These are phyloP conservation scores for Takashimella koratensis DNA, from an alignment of 1,284 basidiomycete genomes.

Conservation along the genomic window DNA sequence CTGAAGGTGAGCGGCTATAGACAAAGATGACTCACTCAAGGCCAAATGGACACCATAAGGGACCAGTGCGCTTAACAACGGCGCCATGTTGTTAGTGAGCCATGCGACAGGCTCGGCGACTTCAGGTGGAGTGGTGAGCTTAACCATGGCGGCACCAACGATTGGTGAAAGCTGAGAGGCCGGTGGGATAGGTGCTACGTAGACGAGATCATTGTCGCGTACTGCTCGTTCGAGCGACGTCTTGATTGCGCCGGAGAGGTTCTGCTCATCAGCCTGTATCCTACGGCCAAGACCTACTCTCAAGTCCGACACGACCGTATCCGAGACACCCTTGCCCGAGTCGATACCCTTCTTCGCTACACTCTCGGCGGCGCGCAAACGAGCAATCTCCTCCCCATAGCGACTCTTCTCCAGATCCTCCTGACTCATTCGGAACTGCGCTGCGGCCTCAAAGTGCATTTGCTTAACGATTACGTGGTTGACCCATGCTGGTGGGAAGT, in stretches of 20 bases:
- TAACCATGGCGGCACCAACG: conserved; percentile 65
- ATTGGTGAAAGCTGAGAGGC: conserved; percentile 66
- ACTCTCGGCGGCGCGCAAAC: conserved; percentile 63
- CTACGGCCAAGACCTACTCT: conserved; percentile 62
- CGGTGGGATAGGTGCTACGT: conserved; percentile 81
- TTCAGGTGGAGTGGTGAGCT: conserved; percentile 59
- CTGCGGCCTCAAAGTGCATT: conserved; percentile 82
- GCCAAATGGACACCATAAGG: conserved; percentile 87
- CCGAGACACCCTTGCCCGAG: conserved; percentile 61
- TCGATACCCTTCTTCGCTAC: conserved; percentile 72
- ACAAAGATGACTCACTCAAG: conserved; percentile 60
- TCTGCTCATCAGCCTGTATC: conserved; percentile 50
- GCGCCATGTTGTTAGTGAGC: conserved; percentile 52
- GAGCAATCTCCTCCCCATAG: conserved; percentile 78
- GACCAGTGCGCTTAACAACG: conserved; percentile 73
- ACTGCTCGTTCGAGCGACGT: conserved; percentile 61
- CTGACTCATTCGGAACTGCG: conserved; percentile 82
- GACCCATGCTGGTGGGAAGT: conserved; percentile 66
- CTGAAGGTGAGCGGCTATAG: conserved; percentile 48
- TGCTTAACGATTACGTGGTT: conserved; percentile 78
- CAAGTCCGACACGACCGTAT: conserved; percentile 67
- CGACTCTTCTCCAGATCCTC: conserved; percentile 84
- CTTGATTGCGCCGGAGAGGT: conserved; percentile 63
- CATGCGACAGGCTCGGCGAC: conserved; percentile 58
- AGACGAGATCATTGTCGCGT: conserved; percentile 94